Evolutionary conservation across 345 rosid genomes (phyloP), one percentile per base, ranked within the genome.

Genomic region (Hirschfeldia incana): DNA sequence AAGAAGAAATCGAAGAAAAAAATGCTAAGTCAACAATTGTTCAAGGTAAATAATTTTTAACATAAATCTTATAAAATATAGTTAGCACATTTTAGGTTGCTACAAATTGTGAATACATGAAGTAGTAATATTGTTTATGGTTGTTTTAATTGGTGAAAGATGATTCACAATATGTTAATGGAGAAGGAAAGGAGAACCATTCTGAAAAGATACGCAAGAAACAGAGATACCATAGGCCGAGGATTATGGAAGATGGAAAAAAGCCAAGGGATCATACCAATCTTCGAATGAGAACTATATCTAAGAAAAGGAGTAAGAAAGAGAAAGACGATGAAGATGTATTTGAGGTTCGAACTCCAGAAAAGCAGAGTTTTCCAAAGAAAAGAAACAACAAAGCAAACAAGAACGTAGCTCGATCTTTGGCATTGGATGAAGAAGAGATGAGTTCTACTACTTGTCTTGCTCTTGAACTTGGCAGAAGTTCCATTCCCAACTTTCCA

Each of bases 231-330:
- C 9, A 63, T 21, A 55, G 75, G 57, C 83, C 83, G 10, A 62
- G 32, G 3, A 80, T 80, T 37, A 3, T 69, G 75, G 83, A 74
- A 29, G 75, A 53, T 0, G 76, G 79, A 0, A 80, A 30, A 9
- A 64, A 69, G 13, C 71, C 67, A 13, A 74, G 79, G 6, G 26
- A 74, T 28, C 44, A 32, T 1, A 27, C 26, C 3, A 75, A 64
- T 12, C 62, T 3, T 0, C 59, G 65, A 8, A 0, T 73, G 12
- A 79, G 74, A 36, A 79, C 78, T 63, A 53, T 61, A 34, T 67
- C 76, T 0, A 63, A 3, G 0, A 74, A 63, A 57, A 69, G 62
- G 2, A 74, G 42, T 29, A 57, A 53, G 0, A 79, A 74, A 0
- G 69, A 73, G 5, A 60, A 17, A 10, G 13, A 44, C 0, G 51